Percentiles rank a stretch among this genome's conserved stretches.
Evolutionary conservation across 2,329 filamentous ascomycete genomes (phyloP).

Genomic region (Alternaria sp.): DNA sequence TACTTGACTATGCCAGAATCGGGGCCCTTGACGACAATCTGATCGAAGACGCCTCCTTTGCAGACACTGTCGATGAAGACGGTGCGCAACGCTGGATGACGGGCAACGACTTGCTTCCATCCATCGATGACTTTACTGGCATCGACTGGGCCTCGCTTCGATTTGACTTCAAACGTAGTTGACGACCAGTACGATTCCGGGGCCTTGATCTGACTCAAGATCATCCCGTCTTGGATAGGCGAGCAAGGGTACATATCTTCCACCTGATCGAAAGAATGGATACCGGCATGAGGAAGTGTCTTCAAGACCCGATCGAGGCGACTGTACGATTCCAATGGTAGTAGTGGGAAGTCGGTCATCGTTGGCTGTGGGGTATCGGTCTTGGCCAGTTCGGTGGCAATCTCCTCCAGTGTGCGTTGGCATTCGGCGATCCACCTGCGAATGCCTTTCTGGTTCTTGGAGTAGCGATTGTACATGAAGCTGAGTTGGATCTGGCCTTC

Average conservation of each 20-base stretch:
- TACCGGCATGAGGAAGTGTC: conserved; percentile 28
- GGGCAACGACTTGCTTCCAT: conserved; percentile 42
- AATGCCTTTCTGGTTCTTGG: conserved; percentile 43
- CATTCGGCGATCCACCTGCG: conserved; percentile 43
- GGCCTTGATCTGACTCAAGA: conserved; percentile 41
- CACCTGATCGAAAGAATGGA: conserved; percentile 30
- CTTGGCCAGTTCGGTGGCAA: conserved; percentile 29
- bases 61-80: conserved; percentile 44
- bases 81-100: conserved; percentile 42
- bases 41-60: conserved; percentile 45
- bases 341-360: conserved; percentile 39
- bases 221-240: conserved; percentile 42
- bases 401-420: conserved; percentile 39
- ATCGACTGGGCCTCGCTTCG: conserved; percentile 29
- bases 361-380: conserved; percentile 36
- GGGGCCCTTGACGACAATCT: conserved; percentile 38
- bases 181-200: conserved; percentile 40
- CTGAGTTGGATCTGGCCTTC: conserved; percentile 34
- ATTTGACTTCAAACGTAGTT: conserved; percentile 37
- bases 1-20: conserved; percentile 31
- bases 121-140: conserved; percentile 26
- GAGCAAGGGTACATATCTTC: conserved; percentile 45
- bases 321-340: conserved; percentile 40
- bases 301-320: conserved; percentile 38
- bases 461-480: conserved; percentile 44